Conservation (phyloP, 805 yeast species). For the Ogataea populi-albae region DNA sequence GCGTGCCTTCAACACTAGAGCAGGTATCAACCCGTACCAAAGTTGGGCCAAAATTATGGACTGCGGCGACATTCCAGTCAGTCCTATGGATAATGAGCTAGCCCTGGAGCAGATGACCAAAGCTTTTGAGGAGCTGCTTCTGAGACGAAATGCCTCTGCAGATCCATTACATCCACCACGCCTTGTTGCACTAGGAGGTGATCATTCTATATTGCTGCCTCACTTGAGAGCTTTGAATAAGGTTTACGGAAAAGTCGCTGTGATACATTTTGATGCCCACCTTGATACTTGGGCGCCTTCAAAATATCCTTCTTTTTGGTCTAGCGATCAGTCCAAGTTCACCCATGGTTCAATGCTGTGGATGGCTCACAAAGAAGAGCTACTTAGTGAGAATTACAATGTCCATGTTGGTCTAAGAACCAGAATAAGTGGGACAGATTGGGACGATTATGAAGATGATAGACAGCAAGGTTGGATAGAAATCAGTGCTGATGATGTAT, state of each 20-base stretch:
- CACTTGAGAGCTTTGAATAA: conserved; percentile 62
- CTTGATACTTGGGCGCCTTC: conserved; percentile 79
- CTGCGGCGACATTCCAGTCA: conserved; percentile 57
- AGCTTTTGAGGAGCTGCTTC: conserved; percentile 54
- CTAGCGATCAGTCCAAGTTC: conserved; percentile 43
- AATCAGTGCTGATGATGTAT: conserved; percentile 70
- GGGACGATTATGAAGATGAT: conserved; percentile 66
- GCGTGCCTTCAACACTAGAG: conserved; percentile 66
- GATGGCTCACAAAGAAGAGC: conserved; percentile 73
- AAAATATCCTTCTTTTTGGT: conserved; percentile 51
- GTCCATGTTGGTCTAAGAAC: conserved; percentile 79
- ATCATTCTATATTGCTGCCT: conserved; percentile 73
- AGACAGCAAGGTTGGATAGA: conserved; percentile 65
- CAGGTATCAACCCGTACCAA: conserved; percentile 48
- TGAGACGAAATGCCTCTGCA: conserved; percentile 29
- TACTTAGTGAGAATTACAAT: conserved; percentile 51
- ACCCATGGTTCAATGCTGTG: conserved; percentile 88
- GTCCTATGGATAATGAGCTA: conserved; percentile 56
- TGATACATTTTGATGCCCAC: conserved; percentile 84
- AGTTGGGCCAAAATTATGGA: conserved; percentile 50
- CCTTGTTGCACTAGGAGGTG: conserved; percentile 76
- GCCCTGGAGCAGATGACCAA: conserved; percentile 53
- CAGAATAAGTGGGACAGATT: conserved; percentile 58
- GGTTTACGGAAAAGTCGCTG: conserved; percentile 63
- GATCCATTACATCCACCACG: conserved; percentile 48